Percentiles rank a stretch among this genome's conserved stretches.
phyloP scores from a whole-genome alignment of 2,329 filamentous ascomycete species.

The Aspergillus sp. region DNA sequence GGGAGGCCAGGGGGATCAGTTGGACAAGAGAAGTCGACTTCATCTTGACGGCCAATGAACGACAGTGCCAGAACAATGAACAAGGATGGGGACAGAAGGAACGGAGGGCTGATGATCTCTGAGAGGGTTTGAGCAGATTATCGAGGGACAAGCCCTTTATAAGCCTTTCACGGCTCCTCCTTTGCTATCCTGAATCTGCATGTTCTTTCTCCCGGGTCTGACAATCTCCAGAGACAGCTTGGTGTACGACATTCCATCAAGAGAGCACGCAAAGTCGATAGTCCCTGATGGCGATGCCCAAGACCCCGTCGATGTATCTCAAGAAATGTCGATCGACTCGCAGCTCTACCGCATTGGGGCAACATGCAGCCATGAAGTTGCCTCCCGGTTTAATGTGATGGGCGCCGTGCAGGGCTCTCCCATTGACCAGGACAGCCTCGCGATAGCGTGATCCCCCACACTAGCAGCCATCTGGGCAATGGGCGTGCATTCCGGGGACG shows the following conservation, averaged over 20 bases:
- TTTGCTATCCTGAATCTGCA: background rate
- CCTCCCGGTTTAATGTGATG: background rate
- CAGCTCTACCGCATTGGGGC: background rate
- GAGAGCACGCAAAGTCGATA: slow-evolving; percentile 8
- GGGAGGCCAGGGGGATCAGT: slow-evolving; percentile 18
- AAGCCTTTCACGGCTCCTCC: background rate
- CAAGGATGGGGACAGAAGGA: background rate
- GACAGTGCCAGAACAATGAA: background rate
- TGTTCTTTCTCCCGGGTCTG: background rate
- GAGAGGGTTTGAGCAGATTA: slow-evolving; percentile 10
- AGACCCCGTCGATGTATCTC: background rate
- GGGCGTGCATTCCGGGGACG: background rate
- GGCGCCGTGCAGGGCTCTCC: background rate
- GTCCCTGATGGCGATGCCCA: background rate
- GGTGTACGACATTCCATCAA: background rate
- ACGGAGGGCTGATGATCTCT: background rate
- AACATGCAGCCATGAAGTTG: background rate
- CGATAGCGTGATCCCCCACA: background rate
- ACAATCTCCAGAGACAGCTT: background rate
- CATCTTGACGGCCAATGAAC: slow-evolving; percentile 4
- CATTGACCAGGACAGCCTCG: background rate
- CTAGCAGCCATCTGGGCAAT: background rate
- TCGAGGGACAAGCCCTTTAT: background rate
- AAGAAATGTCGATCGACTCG: background rate
- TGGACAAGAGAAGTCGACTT: background rate